Evolutionary conservation across 495 filamentous ascomycete genomes (phyloP), one percentile per base, ranked within the genome.

Genomic region (Ascobolus immersus): DNA sequence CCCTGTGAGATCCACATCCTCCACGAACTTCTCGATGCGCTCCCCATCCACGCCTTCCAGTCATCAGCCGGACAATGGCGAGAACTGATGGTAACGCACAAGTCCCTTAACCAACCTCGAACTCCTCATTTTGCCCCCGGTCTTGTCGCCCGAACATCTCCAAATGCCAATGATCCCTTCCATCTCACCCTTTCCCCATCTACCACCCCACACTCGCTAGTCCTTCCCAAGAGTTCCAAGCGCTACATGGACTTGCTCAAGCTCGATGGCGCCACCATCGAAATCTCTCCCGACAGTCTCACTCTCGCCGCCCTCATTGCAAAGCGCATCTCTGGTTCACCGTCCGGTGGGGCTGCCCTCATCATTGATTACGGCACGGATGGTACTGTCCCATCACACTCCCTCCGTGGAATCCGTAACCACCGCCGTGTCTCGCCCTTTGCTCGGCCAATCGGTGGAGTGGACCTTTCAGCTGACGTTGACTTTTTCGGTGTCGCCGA

Each of bases 21-120:
- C 8, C 86, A 96, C 50, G 86, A 96, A 50, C 93, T 96, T 60
- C 94, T 96, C 53, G 86, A 96, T 46, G 86, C 86, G n/a, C 73
- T 94, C 4, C 86, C 86, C 23, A 91, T 96, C 45, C 80, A 96
- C 53, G 75, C 79, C 38, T 96, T 96, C 52, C 71, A 92, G 47
- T 71, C 71, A 17, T 49, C 45, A 11, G 9, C 21, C 49, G 53
- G 42, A 28, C 52, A 26, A 53, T 80, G 21, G 54, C 64, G 26
- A 52, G 61, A 19, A 52, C 52, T 37, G 48, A 57, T 38, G 41
- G 54, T 44, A 32, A 37, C 26, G 51, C 60, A 19, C 52, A 60
- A 11, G 28, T 53, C 46, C 45, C 6, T 50, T 54, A 35, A 40
- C 20, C 55, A 52, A 64, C 56, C 3, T 53, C 59, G 14, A 60